phyloP scores from a whole-genome alignment of 2,329 filamentous ascomycete species.

The Dactylonectria estremocensis region DNA sequence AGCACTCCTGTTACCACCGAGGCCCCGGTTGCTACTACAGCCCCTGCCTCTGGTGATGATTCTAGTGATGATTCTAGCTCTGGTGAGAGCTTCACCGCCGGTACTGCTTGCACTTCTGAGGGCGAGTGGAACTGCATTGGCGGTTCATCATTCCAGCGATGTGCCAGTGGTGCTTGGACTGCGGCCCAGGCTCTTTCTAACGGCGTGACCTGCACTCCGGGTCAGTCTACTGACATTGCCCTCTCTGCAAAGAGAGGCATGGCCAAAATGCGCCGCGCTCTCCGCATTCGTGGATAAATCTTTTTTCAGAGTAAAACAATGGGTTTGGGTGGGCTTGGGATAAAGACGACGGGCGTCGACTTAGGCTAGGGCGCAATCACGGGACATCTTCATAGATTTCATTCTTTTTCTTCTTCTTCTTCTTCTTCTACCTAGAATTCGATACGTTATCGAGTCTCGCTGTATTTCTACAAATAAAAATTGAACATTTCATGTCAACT shows the following conservation, averaged over 20 bases:
- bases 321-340: not conserved
- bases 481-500: not conserved
- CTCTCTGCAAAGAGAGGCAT: slow-evolving; percentile 48
- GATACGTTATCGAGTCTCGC: not conserved
- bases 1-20: slow-evolving; percentile 32
- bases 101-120: slow-evolving; percentile 63
- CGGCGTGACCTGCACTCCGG: slow-evolving; percentile 62
- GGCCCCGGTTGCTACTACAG: slow-evolving; percentile 37
- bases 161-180: slow-evolving; percentile 68
- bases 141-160: slow-evolving; percentile 68
- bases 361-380: not conserved
- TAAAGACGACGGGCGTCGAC: not conserved
- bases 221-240: slow-evolving; percentile 57
- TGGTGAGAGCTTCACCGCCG: slow-evolving; percentile 54
- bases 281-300: slow-evolving; percentile 35
- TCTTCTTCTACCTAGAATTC: not conserved
- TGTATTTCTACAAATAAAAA: slow-evolving; percentile 11
- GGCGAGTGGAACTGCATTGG: slow-evolving; percentile 70
- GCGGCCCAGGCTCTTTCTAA: slow-evolving; percentile 57
- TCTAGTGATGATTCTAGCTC: slow-evolving; percentile 44
- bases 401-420: not conserved
- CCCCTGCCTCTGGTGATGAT: slow-evolving; percentile 11
- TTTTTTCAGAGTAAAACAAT: not conserved
- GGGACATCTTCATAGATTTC: slow-evolving; percentile 11
- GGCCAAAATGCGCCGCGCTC: slow-evolving; percentile 48